phyloP scores from a whole-genome alignment of 306 rosid genomes.

The Medicago lupulina region DNA sequence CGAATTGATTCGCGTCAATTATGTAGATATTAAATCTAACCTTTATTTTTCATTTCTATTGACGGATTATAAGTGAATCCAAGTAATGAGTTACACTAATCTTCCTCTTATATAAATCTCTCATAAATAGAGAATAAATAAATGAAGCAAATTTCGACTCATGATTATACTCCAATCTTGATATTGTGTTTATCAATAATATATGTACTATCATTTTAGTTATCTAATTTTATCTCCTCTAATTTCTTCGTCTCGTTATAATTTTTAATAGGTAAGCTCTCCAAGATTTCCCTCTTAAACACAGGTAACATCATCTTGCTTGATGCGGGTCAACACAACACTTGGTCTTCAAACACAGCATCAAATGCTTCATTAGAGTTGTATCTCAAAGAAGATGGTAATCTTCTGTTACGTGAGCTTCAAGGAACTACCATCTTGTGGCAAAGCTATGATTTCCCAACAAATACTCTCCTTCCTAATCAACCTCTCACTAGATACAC shows the following conservation, averaged over 20 bases:
- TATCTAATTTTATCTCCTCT: not conserved
- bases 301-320: conserved; percentile 37
- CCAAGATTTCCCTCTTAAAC: conserved; percentile 45
- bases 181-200: not conserved
- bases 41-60: no score
- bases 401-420: conserved; percentile 45
- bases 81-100: no score
- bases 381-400: conserved; percentile 45
- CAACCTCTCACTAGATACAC: conserved; percentile 43
- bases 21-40: no score
- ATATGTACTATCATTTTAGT: not conserved
- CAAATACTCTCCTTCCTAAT: conserved; percentile 54
- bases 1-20: no score
- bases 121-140: no score
- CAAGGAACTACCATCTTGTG: conserved; percentile 37
- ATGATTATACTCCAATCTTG: not conserved
- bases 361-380: not conserved
- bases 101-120: no score
- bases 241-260: not conserved
- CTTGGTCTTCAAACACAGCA: conserved; percentile 43
- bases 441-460: conserved; percentile 58
- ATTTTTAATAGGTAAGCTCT: conserved; percentile 29
- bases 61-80: no score
- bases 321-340: conserved; percentile 20
- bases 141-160: no score